Percentiles rank a stretch among this genome's conserved stretches.
These are phyloP conservation scores for Funneliformis mosseae DNA, from an alignment of 192 early-diverging fungal genomes.

Conservation along the genomic window DNA sequence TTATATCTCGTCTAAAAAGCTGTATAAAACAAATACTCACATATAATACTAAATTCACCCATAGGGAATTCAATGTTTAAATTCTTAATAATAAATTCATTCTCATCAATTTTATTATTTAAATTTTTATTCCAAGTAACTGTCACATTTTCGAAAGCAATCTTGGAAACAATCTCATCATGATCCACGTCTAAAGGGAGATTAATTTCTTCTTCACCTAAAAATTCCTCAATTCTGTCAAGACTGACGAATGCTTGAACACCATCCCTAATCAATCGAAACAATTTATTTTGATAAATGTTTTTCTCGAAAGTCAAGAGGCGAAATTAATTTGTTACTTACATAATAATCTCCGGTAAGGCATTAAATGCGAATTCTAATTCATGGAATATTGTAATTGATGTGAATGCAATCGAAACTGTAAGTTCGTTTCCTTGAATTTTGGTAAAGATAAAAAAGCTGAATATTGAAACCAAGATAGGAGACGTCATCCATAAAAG, in stretches of 20 bases:
- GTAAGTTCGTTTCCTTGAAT: slow-evolving; percentile 52
- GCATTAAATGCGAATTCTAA: slow-evolving; percentile 66
- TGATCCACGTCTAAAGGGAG: slow-evolving; percentile 26
- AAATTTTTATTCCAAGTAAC: slow-evolving; percentile 49
- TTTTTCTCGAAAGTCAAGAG: background rate
- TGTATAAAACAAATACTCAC: slow-evolving; percentile 11
- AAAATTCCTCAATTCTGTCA: slow-evolving; percentile 71
- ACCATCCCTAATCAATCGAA: background rate
- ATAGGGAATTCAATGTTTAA: slow-evolving; percentile 69
- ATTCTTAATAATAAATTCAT: slow-evolving; percentile 63
- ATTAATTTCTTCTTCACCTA: slow-evolving; percentile 68
- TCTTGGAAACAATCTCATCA: background rate
- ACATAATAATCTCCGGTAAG: slow-evolving; percentile 61
- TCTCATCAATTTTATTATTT: slow-evolving; percentile 10
- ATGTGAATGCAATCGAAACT: slow-evolving; percentile 54
- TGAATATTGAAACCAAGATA: slow-evolving; percentile 59
- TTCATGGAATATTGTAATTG: slow-evolving; percentile 70
- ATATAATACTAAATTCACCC: slow-evolving; percentile 75
- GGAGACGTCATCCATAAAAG: slow-evolving; percentile 62
- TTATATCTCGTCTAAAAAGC: background rate
- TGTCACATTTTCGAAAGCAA: slow-evolving; percentile 54
- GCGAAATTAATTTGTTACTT: slow-evolving; percentile 27
- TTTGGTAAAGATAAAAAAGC: slow-evolving; percentile 62
- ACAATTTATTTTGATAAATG: background rate
- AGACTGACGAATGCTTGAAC: slow-evolving; percentile 65